Evolutionary conservation across 805 yeast genomes (phyloP).

Genomic region (Wickerhamiella azymoides): DNA sequence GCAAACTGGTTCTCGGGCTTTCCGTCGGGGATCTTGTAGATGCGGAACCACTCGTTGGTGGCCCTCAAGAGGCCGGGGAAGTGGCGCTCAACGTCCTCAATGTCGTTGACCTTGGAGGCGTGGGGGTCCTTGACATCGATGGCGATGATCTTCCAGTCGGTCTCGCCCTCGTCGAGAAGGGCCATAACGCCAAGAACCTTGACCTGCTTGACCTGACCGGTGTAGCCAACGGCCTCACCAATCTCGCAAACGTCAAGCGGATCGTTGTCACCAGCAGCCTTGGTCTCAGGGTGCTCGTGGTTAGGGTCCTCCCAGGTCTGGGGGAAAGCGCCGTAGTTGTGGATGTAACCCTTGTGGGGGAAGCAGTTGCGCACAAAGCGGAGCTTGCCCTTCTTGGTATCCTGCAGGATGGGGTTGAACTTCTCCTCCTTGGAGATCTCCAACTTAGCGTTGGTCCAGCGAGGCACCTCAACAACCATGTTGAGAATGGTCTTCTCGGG

Average conservation of each 20-base stretch:
- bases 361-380: constrained; percentile 94
- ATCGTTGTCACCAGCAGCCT: constrained; percentile 75
- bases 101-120: constrained; percentile 73
- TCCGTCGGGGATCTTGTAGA: constrained; percentile 96
- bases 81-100: constrained; percentile 78
- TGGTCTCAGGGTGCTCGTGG: constrained; percentile 31
- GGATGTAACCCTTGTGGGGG: constrained; percentile 98
- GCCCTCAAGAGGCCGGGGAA: constrained; percentile 89
- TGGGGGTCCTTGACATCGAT: constrained; percentile 80
- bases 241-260: constrained; percentile 92
- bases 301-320: constrained; percentile 99
- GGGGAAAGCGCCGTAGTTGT: constrained; percentile 97
- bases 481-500: constrained; percentile 76
- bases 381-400: constrained; percentile 91
- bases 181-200: constrained; percentile 93
- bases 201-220: constrained; percentile 72
- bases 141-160: constrained; percentile 94
- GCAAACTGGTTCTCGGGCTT: constrained; percentile 95
- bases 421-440: constrained; percentile 76
- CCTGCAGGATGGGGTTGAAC: constrained; percentile 91
- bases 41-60: constrained; percentile 96
- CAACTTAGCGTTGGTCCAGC: constrained; percentile 96
- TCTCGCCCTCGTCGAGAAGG: constrained; percentile 89
- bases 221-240: constrained; percentile 42
- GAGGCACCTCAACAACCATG: constrained; percentile 94